phyloP scores from a whole-genome alignment of 768 basidiomycete genomes.

The Leccinellum luteum region DNA sequence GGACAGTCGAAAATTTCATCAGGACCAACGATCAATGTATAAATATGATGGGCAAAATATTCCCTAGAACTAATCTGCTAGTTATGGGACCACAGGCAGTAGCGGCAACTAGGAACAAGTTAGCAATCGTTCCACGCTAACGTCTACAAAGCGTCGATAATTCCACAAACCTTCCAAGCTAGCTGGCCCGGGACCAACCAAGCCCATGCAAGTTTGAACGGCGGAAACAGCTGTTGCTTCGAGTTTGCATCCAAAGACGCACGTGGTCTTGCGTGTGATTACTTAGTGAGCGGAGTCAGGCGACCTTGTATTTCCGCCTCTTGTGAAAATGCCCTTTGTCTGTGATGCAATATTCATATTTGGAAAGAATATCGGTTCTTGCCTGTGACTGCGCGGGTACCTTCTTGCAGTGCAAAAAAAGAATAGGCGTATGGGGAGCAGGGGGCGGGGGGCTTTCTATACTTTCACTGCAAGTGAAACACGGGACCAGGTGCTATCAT shows the following conservation, averaged over 20 bases:
- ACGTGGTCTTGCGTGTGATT: not conserved
- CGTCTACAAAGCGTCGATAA: not conserved
- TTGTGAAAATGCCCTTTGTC: constrained; percentile 6
- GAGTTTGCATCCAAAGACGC: not conserved
- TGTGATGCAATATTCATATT: not conserved
- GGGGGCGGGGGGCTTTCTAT: not conserved
- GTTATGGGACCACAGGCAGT: not conserved
- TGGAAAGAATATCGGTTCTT: not conserved
- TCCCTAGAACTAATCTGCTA: not conserved
- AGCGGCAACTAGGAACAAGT: constrained; percentile 1
- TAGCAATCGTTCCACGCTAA: not conserved
- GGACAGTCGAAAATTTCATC: constrained; percentile 7
- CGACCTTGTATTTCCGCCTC: not conserved
- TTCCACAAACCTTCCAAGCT: not conserved
- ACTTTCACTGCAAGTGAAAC: not conserved
- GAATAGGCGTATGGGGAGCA: not conserved
- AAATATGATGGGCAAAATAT: not conserved
- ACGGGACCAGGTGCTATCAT: not conserved
- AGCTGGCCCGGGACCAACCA: not conserved
- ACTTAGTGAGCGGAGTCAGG: constrained; percentile 2
- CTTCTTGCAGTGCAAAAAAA: not conserved
- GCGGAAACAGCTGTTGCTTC: not conserved
- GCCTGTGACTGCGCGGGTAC: constrained; percentile 5
- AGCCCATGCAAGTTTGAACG: not conserved
- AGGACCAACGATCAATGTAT: constrained; percentile 6